Conservation (phyloP, 805 yeast genomes). For the Myxozyma kluyveri region DNA sequence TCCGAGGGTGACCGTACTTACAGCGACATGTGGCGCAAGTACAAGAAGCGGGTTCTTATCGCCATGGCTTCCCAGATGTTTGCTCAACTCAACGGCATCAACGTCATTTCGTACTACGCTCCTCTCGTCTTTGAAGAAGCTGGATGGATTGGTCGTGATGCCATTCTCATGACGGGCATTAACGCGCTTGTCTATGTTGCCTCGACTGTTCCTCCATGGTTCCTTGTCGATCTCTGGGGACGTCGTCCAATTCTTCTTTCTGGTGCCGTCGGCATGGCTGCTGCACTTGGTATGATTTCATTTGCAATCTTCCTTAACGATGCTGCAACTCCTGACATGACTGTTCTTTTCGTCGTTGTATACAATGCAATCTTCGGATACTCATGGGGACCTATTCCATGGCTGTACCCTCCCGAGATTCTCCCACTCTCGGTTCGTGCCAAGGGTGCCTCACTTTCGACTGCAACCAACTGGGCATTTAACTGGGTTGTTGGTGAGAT, state of each 20-base stretch:
- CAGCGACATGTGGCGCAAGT: conserved; percentile 69
- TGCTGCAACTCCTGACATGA: conserved; percentile 60
- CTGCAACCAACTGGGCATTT: conserved; percentile 91
- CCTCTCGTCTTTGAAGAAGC: conserved; percentile 93
- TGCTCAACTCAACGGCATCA: conserved; percentile 92
- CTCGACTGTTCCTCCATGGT: conserved; percentile 88
- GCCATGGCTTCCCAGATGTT: conserved; percentile 90
- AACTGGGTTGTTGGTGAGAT: conserved; percentile 89
- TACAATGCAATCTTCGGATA: conserved; percentile 81
- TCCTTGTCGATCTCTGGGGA: conserved; percentile 86
- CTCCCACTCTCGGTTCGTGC: conserved; percentile 81
- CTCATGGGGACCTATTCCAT: conserved; percentile 65
- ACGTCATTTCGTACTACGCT: conserved; percentile 88
- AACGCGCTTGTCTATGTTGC: conserved; percentile 58
- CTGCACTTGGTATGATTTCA: conserved; percentile 64
- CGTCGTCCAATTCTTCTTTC: conserved; percentile 75
- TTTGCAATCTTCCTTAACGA: conserved; percentile 53
- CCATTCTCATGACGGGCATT: conserved; percentile 87
- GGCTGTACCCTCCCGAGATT: conserved; percentile 40
- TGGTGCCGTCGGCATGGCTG: conserved; percentile 79
- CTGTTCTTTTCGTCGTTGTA: conserved; percentile 71
- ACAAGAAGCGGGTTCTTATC: conserved; percentile 72
- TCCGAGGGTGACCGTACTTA: conserved; percentile 78
- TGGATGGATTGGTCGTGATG: conserved; percentile 87
- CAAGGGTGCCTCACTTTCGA: conserved; percentile 84